Conservation (phyloP, 2,329 filamentous ascomycete species). For the Aureobasidium sp. region DNA sequence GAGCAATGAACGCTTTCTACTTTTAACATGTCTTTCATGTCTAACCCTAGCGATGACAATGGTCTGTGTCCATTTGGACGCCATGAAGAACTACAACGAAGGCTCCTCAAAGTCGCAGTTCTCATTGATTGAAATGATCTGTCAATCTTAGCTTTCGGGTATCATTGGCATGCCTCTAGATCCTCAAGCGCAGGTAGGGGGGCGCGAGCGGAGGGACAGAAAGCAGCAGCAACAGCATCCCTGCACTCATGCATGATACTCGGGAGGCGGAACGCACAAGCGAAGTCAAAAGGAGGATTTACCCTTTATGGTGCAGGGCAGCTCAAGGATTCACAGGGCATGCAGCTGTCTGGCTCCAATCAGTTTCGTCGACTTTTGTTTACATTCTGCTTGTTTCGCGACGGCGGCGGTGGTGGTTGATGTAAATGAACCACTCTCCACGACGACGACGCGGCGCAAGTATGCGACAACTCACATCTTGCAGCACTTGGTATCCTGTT, state of each 20-base stretch:
- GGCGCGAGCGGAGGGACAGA: constrained; percentile 7
- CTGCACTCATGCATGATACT: constrained; percentile 4
- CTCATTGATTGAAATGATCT: not conserved
- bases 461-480: not conserved
- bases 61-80: not conserved
- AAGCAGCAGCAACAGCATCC: constrained; percentile 2
- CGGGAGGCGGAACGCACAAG: constrained; percentile 8
- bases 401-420: not conserved
- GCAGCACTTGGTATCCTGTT: not conserved
- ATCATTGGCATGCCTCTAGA: not conserved
- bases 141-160: not conserved
- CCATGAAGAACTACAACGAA: not conserved
- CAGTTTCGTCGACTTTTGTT: not conserved
- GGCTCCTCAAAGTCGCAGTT: not conserved
- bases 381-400: constrained; percentile 1
- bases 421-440: not conserved
- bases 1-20: constrained; percentile 8
- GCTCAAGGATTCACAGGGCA: not conserved
- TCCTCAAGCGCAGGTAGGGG: not conserved
- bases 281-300: not conserved
- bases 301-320: not conserved
- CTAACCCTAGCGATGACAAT: not conserved
- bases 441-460: not conserved
- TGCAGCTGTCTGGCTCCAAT: not conserved
- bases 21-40: not conserved